Evolutionary conservation across 1,139 yeast genomes (phyloP), one percentile per base, ranked within the genome.

Genomic region (Pichia sp.): DNA sequence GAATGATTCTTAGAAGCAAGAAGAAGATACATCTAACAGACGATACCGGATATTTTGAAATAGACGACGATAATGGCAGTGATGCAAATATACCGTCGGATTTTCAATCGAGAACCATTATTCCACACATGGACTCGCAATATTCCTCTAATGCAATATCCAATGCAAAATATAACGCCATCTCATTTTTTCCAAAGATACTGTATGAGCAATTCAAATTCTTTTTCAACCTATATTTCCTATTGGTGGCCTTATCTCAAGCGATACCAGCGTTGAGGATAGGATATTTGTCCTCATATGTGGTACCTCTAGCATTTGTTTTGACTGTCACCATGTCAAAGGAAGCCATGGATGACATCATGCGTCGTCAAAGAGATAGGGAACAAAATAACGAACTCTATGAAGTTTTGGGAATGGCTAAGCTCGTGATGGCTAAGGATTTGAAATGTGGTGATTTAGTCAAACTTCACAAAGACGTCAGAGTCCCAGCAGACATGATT

Each of bases 151-250:
- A 91, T 55, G 85, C 93, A 15, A 73, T 93, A 10, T 85, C 95
- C 31, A 93, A 93, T 58, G 97, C 98, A 21, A 91, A 88, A 60
- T 93, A 93, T 61, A 84, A 86, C 51, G 86, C 93, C 4, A 59
- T 86, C 29, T 78, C 96, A 2, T 93, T 93, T 53, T 63, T 93
- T 11, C 99, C 99, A 5, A 68, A 86, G 29, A 78, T 91, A 38
- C 67, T 93, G 29, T 93, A 83, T 58, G 96, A 91, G 57, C 99
- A 93, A 64, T 93, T 93, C 74, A 87, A 87, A 62, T 91, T 91
- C 59, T 93, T 93, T 60, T 93, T 87, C 69, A 93, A 93, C 59
- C 64, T 93, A 36, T 93, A 93, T 60, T 93, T 93, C 55, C 63
- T 93, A 37, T 56, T 93, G 27, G 98, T 93, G 45, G 98, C 98